Conservation (phyloP, 495 filamentous ascomycete genomes). For the Penicillium macrosclerotiorum region DNA sequence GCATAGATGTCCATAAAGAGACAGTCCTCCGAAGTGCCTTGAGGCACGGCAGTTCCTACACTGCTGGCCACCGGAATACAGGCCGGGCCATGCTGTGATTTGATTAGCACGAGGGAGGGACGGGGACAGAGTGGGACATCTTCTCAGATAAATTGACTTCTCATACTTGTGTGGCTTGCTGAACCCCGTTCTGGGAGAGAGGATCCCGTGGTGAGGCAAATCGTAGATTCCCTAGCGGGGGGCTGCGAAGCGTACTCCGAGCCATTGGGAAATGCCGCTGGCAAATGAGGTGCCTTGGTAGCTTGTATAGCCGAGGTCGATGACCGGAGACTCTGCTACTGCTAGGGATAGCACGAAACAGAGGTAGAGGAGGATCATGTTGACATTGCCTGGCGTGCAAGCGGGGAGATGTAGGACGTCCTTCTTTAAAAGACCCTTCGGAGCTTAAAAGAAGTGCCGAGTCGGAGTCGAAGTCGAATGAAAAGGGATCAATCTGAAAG, state of each 20-base stretch:
- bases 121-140: too few relatives aligned
- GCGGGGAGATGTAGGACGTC: conserved; percentile 3
- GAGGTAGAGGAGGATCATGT: conserved; percentile 13
- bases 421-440: conserved; percentile 5
- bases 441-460: conserved; percentile 7
- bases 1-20: conserved; percentile 74
- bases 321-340: conserved; percentile 23
- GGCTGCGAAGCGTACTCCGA: conserved; percentile 65
- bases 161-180: conserved; percentile 46
- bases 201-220: conserved; percentile 61
- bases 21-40: conserved; percentile 63
- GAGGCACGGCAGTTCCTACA: conserved; percentile 25
- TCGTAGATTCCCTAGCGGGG: conserved; percentile 54
- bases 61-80: conserved; percentile 49
- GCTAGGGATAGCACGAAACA: conserved; percentile 20
- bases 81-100: conserved; percentile 41
- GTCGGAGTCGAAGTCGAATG: too few relatives aligned
- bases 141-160: background rate
- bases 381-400: background rate
- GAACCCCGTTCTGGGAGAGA: conserved; percentile 28
- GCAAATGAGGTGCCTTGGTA: conserved; percentile 34
- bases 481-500: too few relatives aligned
- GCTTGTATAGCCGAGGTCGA: conserved; percentile 44
- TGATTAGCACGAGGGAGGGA: conserved; percentile 1
- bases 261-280: conserved; percentile 58